These are phyloP conservation scores for Skeletonema grethae DNA, from an alignment of 108 stramenopile species.

Conservation along the genomic window DNA sequence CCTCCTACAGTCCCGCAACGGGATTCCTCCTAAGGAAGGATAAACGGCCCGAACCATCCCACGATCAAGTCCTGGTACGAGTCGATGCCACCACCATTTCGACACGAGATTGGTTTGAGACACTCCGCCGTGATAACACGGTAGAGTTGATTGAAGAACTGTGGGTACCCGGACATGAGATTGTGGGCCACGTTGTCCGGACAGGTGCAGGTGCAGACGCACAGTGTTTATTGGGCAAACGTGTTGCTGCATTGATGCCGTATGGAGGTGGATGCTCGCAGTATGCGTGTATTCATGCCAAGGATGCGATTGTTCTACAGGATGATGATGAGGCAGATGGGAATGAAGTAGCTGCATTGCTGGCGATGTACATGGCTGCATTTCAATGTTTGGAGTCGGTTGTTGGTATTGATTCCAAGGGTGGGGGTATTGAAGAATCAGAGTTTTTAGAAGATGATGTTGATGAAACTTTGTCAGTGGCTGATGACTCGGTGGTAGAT, in stretches of 20 bases:
- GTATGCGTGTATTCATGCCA: slow-evolving; percentile 48
- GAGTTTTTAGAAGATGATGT: no score
- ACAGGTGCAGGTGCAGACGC: not conserved
- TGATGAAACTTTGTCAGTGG: no score
- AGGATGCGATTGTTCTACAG: slow-evolving; percentile 59
- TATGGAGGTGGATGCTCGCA: slow-evolving; percentile 67
- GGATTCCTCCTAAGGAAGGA: not conserved
- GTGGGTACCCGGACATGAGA: slow-evolving; percentile 2
- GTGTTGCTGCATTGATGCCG: slow-evolving; percentile 61
- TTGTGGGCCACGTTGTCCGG: not conserved
- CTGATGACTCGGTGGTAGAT: no score
- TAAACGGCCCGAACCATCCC: not conserved
- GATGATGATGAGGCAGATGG: slow-evolving; percentile 32
- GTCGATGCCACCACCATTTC: slow-evolving; percentile 3
- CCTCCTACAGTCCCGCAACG: not conserved
- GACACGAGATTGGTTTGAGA: not conserved
- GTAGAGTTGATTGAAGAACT: not conserved
- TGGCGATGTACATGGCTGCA: slow-evolving; percentile 72
- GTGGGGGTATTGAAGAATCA: not conserved
- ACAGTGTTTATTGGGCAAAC: slow-evolving; percentile 18
- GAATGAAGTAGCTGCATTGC: slow-evolving; percentile 55
- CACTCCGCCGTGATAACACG: not conserved
- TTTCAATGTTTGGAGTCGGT: slow-evolving; percentile 50
- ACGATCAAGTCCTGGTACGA: not conserved
- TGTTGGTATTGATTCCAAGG: not conserved